A percentile compares a stretch with the other conserved stretches of the same genome.
These are phyloP conservation scores for Erythrophleum fordii DNA, from an alignment of 306 rosid species.

Conservation along the genomic window DNA sequence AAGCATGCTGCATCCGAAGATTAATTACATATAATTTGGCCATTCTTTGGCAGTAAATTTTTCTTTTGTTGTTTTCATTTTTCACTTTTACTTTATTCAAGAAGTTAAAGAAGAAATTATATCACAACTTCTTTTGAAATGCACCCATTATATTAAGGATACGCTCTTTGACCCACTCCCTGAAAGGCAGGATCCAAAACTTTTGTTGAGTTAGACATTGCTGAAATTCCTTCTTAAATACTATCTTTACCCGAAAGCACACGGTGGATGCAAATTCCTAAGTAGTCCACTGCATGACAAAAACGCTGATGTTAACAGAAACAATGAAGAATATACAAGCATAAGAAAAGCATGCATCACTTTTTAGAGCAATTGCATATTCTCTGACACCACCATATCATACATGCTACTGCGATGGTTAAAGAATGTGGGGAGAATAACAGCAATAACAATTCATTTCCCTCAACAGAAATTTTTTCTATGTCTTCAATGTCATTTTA, in stretches of 20 bases:
- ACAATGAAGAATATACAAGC: constrained; percentile 31
- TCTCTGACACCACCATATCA: constrained; percentile 29
- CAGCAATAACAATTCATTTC: constrained; percentile 29
- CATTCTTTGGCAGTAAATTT: constrained; percentile 13
- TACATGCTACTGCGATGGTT: background rate
- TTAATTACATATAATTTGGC: constrained; percentile 11
- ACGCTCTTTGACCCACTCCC: constrained; percentile 91
- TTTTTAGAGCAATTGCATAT: constrained; percentile 30
- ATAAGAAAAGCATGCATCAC: constrained; percentile 5
- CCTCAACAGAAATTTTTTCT: constrained; percentile 14
- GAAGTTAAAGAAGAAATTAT: constrained; percentile 8
- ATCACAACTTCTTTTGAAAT: constrained; percentile 37
- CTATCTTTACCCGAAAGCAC: constrained; percentile 40
- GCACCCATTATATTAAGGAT: constrained; percentile 61
- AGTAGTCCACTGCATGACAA: constrained; percentile 50
- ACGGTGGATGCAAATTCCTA: constrained; percentile 44
- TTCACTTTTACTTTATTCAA: constrained; percentile 16
- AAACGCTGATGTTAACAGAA: constrained; percentile 8
- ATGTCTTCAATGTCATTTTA: constrained; percentile 11
- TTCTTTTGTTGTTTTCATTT: background rate
- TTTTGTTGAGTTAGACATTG: constrained; percentile 86
- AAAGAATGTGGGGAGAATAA: constrained; percentile 17
- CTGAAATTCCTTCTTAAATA: constrained; percentile 42
- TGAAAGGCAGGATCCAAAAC: constrained; percentile 93
- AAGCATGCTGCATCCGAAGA: constrained; percentile 26